phyloP scores from a whole-genome alignment of 257 asterid genomes.

The Nemophila menziesii region DNA sequence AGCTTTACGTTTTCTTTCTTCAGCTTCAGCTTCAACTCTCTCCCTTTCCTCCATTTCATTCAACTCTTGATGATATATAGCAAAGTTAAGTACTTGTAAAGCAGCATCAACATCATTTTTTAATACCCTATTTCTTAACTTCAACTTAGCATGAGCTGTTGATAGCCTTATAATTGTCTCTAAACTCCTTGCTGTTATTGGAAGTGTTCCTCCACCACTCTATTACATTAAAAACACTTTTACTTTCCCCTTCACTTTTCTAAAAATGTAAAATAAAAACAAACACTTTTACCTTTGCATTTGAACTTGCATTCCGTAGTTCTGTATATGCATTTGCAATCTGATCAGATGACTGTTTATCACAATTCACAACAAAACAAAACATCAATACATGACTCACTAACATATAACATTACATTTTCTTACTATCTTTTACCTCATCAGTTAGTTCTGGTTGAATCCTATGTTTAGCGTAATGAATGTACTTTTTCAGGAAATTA shows the following conservation, averaged over 20 bases:
- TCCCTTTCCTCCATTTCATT: slow-evolving; percentile 96
- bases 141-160: slow-evolving; percentile 96
- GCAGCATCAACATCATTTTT: slow-evolving; percentile 83
- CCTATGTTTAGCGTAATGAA: slow-evolving; percentile 78
- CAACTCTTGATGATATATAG: slow-evolving; percentile 96
- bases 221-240: slow-evolving; percentile 19
- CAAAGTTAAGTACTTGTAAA: slow-evolving; percentile 87
- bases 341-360: slow-evolving; percentile 76
- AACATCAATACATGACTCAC: no score
- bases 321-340: slow-evolving; percentile 90
- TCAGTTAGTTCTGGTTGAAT: slow-evolving; percentile 91
- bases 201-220: slow-evolving; percentile 89
- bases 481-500: slow-evolving; percentile 81
- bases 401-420: no score
- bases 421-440: no score
- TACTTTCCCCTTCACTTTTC: no score
- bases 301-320: slow-evolving; percentile 79
- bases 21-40: slow-evolving; percentile 44
- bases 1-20: slow-evolving; percentile 34
- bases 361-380: slow-evolving; percentile 18
- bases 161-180: slow-evolving; percentile 92
- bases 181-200: slow-evolving; percentile 92
- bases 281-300: slow-evolving; percentile 52
- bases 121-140: slow-evolving; percentile 76
- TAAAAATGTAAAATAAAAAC: slow-evolving; percentile 13